A percentile compares a stretch with the other conserved stretches of the same genome.
Evolutionary conservation across 1,284 basidiomycete species (phyloP).

Genomic region (Trichosporon sp.): DNA sequence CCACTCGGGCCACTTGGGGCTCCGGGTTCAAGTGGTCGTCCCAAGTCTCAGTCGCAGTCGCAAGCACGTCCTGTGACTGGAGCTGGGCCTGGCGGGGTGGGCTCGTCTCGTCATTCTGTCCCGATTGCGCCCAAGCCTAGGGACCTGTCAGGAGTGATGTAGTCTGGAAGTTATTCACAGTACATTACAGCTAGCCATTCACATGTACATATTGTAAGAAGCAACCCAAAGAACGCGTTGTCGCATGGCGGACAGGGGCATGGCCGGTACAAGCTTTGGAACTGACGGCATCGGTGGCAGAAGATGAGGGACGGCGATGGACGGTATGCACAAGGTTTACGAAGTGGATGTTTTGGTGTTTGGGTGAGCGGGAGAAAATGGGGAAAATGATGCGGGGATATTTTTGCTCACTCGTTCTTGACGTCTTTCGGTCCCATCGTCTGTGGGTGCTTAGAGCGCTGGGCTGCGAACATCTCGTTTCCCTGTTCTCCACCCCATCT

Average conservation of each 20-base stretch:
- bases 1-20: not conserved
- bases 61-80: not conserved
- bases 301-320: slow-evolving; percentile 1
- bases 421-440: slow-evolving; percentile 8
- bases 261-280: not conserved
- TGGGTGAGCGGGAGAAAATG: slow-evolving; percentile 15
- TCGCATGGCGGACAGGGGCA: not conserved
- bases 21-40: not conserved
- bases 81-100: not conserved
- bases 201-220: slow-evolving; percentile 17
- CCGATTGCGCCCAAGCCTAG: slow-evolving; percentile 9
- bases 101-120: not conserved
- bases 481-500: not conserved
- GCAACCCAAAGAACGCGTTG: not conserved
- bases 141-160: not conserved
- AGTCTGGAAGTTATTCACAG: not conserved
- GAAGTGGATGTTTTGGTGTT: not conserved
- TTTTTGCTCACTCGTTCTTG: slow-evolving; percentile 17
- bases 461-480: slow-evolving; percentile 1
- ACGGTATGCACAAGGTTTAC: not conserved
- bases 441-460: not conserved
- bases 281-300: not conserved
- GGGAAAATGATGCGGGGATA: slow-evolving; percentile 12
- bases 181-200: not conserved
- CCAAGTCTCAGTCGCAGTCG: not conserved